These are phyloP conservation scores for Pyrus bretschneideri DNA, from an alignment of 306 rosid species.

Conservation along the genomic window DNA sequence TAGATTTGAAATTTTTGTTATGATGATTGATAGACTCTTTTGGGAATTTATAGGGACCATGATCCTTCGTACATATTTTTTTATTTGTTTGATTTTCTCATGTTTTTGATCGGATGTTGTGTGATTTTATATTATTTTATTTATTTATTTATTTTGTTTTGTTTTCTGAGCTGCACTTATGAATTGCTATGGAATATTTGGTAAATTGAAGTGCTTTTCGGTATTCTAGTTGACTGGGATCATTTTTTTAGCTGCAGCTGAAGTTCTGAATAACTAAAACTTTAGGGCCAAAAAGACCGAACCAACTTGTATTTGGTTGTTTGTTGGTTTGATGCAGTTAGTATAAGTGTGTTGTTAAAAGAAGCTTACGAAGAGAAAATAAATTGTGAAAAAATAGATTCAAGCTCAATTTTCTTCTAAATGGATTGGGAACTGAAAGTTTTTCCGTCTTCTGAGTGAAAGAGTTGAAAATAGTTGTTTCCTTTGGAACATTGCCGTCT, in stretches of 20 bases:
- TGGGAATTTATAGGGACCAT: background rate
- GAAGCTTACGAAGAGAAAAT: background rate
- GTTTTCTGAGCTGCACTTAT: background rate
- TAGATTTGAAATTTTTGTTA: background rate
- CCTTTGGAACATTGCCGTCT: constrained; percentile 6
- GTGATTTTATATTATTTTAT: background rate
- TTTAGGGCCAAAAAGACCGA: background rate
- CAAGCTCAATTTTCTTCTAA: background rate
- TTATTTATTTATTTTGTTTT: background rate
- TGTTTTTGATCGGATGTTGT: background rate
- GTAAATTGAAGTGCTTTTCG: constrained; percentile 7
- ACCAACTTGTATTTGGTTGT: constrained; percentile 5
- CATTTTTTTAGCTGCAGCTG: background rate
- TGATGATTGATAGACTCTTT: background rate
- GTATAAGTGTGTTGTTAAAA: background rate
- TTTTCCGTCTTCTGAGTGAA: background rate
- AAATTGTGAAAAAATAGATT: background rate
- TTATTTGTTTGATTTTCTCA: no score
- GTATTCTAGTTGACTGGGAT: background rate
- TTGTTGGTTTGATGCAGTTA: background rate
- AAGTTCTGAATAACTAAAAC: background rate
- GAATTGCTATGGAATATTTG: background rate
- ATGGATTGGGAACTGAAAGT: background rate
- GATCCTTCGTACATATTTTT: background rate
- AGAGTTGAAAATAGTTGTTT: constrained; percentile 13